Percentiles rank a stretch among this genome's conserved stretches.
phyloP scores from a whole-genome alignment of 2,329 filamentous ascomycete species.

The Fusarium solani-melongenae region DNA sequence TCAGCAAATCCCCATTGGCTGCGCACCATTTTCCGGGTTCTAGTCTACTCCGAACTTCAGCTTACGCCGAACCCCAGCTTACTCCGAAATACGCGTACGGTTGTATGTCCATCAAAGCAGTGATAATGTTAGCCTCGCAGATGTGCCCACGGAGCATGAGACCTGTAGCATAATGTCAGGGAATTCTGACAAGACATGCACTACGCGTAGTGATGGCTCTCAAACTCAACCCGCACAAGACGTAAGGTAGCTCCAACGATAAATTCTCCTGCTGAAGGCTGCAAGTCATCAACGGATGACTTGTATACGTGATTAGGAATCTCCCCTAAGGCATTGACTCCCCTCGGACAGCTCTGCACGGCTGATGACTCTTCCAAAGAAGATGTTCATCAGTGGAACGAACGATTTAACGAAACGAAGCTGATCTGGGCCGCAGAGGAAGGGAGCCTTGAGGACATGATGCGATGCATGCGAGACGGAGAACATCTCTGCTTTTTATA shows the following conservation, averaged over 20 bases:
- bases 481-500: not conserved
- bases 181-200: not conserved
- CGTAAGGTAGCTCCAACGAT: not conserved
- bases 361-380: not conserved
- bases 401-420: not conserved
- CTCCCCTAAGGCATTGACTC: not conserved
- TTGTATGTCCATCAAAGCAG: not conserved
- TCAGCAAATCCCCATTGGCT: not conserved
- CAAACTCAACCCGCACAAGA: not conserved
- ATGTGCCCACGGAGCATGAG: not conserved
- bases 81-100: not conserved
- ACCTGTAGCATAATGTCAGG: not conserved
- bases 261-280: not conserved
- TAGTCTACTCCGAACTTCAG: not conserved
- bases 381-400: not conserved
- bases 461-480: no score
- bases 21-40: not conserved
- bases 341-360: not conserved
- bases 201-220: not conserved
- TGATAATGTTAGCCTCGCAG: rapidly evolving
- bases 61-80: not conserved
- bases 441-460: not conserved
- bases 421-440: not conserved
- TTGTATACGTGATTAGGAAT: not conserved
- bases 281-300: no score